Evolutionary conservation across 2,329 filamentous ascomycete genomes (phyloP).

Genomic region (Helotiales sp.): DNA sequence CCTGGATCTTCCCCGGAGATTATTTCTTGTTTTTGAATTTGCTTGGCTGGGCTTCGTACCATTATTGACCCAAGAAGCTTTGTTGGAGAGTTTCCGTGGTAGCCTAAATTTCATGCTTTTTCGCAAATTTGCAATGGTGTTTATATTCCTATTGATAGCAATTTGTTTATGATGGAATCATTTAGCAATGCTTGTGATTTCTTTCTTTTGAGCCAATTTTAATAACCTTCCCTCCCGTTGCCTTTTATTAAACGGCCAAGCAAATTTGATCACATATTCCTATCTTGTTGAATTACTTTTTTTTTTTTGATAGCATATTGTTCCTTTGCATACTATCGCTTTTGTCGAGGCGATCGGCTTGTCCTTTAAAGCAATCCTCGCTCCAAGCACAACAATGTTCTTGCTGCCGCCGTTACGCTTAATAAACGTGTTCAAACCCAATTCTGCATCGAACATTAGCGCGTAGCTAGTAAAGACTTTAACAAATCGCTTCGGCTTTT

Average conservation of each 20-base stretch:
- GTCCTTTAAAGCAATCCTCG: neutral
- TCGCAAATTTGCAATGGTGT: slow-evolving; percentile 38
- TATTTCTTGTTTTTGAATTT: slow-evolving; percentile 31
- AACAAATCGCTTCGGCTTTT: neutral
- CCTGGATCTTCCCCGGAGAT: slow-evolving; percentile 23
- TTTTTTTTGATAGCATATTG: slow-evolving; percentile 30
- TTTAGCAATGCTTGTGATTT: slow-evolving; percentile 39
- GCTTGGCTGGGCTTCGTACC: slow-evolving; percentile 28
- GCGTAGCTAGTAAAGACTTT: slow-evolving; percentile 33
- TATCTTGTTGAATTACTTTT: slow-evolving; percentile 28
- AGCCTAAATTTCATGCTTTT: slow-evolving; percentile 35
- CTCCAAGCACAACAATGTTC: neutral
- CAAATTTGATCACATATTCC: slow-evolving; percentile 43
- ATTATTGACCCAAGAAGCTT: slow-evolving; percentile 32
- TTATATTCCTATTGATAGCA: slow-evolving; percentile 29
- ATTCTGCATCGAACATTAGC: slow-evolving; percentile 43
- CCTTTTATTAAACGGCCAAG: slow-evolving; percentile 42
- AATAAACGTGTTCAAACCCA: slow-evolving; percentile 43
- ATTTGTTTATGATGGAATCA: slow-evolving; percentile 39
- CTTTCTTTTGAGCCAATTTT: slow-evolving; percentile 36
- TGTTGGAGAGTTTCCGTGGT: slow-evolving; percentile 30
- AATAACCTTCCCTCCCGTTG: slow-evolving; percentile 38
- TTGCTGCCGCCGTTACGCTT: slow-evolving; percentile 8
- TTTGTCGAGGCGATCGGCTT: neutral
- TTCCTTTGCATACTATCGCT: neutral